Base-by-base conservation (phyloP, 1,139 yeast species). In the Blastobotrys ciferrii region DNA sequence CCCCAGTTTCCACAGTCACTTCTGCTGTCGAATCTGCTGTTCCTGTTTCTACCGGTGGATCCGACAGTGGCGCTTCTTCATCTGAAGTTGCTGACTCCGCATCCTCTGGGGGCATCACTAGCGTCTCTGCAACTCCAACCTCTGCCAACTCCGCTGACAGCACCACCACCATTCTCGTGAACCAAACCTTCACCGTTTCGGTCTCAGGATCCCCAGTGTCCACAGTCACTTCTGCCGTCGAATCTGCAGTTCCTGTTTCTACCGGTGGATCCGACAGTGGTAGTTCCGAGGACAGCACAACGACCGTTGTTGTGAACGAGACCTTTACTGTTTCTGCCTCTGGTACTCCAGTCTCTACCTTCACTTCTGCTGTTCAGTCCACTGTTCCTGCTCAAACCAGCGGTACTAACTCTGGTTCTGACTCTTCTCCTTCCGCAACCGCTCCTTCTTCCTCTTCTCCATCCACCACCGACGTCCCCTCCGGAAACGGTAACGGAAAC, bases 1-100 rank as follows among this genome's bases (percentile, higher is more conserved):
- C 28, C 9, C 28, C 28, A 6, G 28, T 30, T 13, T 15, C 14
- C 32, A 9, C 42, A 7, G 42, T 13, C 17, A 25, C 19, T 28
- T 51, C 47, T 37, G 39, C 54, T 23, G 42, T 28, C 17, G 36
- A 18, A 15, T 12, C 47, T 13, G 14, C 13, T 30, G 20, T 35
- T 32, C 4, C 45, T 23, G 37, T 6, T n/a, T 32, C 35, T 32
- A 5, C 35, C 5, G 35, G 13, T 32, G 13, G 15, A n/a, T 32
- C 35, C n/a, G n/a, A n/a, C n/a, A n/a, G n/a, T n/a, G n/a, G 15
- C 12, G 35, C 13, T 32, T 32, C 35, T 32, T 32, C 35, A n/a
- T 7, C 31, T 28, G 31, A 28, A 28, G 31, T 28, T 28, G 12
- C 31, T 28, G 31, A 12, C 31, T 28, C 31, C 12, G 31, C 31